Base-by-base conservation (phyloP, 1,284 basidiomycete species). In the Tilletiaria anomala region DNA sequence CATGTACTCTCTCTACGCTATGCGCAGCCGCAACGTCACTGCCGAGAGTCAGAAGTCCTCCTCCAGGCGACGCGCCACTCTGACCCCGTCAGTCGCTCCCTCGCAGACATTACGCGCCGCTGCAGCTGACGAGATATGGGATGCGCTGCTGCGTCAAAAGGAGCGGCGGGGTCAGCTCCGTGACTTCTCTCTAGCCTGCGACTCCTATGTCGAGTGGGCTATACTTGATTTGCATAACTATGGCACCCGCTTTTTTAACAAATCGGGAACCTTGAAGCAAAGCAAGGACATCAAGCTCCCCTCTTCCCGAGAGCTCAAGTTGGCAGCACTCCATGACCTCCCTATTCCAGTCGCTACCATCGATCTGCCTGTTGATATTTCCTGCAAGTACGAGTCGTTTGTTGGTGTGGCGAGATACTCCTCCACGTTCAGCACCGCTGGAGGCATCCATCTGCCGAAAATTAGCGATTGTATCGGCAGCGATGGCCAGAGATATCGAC, bases 391-490 rank as follows among this genome's bases (percentile, higher is more conserved):
- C 15, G 51, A 65, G 29, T 52, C 54, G 16, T 81, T 77, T 67
- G 77, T 96, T 42, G 58, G 70, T 1, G 67, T 72, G 31, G 91
- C 81, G 55, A 73, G 78, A 1, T 44, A 68, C 1, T 70, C 56
- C 1, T 49, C 50, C 16, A 45, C 43, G 11, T 97, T 79, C 63
- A 67, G 67, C 1, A 75, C 75, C 0, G 80, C 83, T 0, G 87
- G 87, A 12, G 91, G 91, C 3, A 51, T 82, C 10, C 85, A 83
- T 61, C 42, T 78, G 22, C 91, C 91, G 0, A 94, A 94, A 65
- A 80, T 91, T 51, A 78, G 71, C 42, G 69, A 64, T 2, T 93
- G 85, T 46, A 48, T 73, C 14, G 86, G 83, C 10, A 74, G 73
- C 2, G 75, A 83, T 55, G 85, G 83, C 1, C 59, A 70, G 23